Evolutionary conservation across 2,329 filamentous ascomycete species (phyloP).

Genomic region (Blumeriella jaapii): DNA sequence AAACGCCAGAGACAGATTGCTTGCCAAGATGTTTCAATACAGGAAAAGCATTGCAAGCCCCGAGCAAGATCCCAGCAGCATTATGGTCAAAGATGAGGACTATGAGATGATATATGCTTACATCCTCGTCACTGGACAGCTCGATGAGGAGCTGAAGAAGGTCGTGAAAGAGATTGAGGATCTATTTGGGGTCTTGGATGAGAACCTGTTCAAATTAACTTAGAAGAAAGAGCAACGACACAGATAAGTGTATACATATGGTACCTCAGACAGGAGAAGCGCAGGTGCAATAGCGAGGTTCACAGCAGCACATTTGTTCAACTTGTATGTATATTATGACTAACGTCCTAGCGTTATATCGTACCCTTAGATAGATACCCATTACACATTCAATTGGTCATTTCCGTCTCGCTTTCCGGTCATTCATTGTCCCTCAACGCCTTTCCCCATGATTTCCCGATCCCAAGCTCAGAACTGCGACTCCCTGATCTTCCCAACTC

Average conservation of each 20-base stretch:
- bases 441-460: not conserved
- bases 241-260: too few relatives aligned
- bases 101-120: conserved; percentile 92
- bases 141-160: conserved; percentile 51
- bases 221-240: too few relatives aligned
- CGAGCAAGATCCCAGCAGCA: conserved; percentile 9
- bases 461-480: conserved; percentile 18
- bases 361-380: too few relatives aligned
- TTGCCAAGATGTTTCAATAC: conserved; percentile 83
- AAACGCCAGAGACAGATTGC: conserved; percentile 66
- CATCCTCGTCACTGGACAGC: conserved; percentile 55
- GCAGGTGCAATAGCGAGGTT: too few relatives aligned
- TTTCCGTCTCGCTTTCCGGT: too few relatives aligned
- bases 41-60: conserved; percentile 42
- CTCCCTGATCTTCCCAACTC: conserved; percentile 24
- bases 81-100: conserved; percentile 56
- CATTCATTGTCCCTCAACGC: too few relatives aligned
- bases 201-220: conserved; percentile 42
- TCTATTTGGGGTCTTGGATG: conserved; percentile 50
- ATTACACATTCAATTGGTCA: too few relatives aligned
- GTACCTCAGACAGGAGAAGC: too few relatives aligned
- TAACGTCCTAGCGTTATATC: too few relatives aligned
- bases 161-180: conserved; percentile 50
- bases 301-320: too few relatives aligned
- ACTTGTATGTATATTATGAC: too few relatives aligned